Evolutionary conservation across 495 filamentous ascomycete species (phyloP).

Genomic region (Chaetomium fimeti): DNA sequence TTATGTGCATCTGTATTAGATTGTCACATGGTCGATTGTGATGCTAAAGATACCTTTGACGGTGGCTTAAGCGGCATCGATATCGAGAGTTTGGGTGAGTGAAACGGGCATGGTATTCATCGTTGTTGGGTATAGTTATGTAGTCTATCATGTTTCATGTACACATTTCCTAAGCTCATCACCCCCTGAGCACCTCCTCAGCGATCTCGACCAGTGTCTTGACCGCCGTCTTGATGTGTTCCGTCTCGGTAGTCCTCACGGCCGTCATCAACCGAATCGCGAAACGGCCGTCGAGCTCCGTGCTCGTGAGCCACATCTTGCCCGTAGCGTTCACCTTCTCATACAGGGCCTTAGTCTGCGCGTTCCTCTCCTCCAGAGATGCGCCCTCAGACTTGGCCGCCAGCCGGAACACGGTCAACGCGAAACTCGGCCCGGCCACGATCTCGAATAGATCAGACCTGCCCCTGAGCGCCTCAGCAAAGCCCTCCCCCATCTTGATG

Average conservation of each 20-base stretch:
- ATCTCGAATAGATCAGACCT: slow-evolving; percentile 76
- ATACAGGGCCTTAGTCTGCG: slow-evolving; percentile 72
- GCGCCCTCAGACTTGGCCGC: slow-evolving; percentile 29
- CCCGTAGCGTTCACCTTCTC: slow-evolving; percentile 72
- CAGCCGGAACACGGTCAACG: slow-evolving; percentile 73
- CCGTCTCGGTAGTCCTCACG: slow-evolving; percentile 65
- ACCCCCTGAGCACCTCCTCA: slow-evolving; percentile 50
- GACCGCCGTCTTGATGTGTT: slow-evolving; percentile 71
- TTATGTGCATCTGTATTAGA: too few species aligned
- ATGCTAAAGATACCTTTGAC: too few species aligned
- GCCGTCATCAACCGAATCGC: slow-evolving; percentile 77
- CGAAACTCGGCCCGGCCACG: slow-evolving; percentile 71
- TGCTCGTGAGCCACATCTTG: slow-evolving; percentile 81
- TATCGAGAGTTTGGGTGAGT: too few species aligned
- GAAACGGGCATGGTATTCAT: too few species aligned
- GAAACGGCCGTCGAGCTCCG: slow-evolving; percentile 70
- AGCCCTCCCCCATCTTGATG: slow-evolving; percentile 66
- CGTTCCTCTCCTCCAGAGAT: slow-evolving; percentile 53
- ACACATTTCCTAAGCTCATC: neutral
- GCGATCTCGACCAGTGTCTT: slow-evolving; percentile 69
- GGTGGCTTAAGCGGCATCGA: too few species aligned
- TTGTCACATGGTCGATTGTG: too few species aligned
- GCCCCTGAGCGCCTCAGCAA: slow-evolving; percentile 54
- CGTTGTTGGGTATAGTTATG: neutral
- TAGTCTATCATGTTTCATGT: slow-evolving; percentile 5